Evolutionary conservation across 2,329 filamentous ascomycete genomes (phyloP).

Genomic region (Geosmithia putterillii): DNA sequence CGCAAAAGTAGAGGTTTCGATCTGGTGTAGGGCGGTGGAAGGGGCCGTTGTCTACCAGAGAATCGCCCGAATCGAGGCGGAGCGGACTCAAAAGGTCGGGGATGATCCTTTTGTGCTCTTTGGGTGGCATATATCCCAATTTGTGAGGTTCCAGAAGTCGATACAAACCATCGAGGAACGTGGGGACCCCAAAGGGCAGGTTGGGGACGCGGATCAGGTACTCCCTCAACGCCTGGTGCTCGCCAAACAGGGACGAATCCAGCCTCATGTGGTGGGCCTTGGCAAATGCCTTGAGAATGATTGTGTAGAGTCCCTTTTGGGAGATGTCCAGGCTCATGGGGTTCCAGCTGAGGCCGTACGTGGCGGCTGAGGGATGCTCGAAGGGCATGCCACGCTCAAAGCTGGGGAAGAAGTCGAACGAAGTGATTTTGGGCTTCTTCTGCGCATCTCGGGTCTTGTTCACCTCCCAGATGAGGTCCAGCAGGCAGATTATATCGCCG

Average conservation of each 20-base stretch:
- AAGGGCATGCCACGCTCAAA: constrained; percentile 16
- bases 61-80: constrained; percentile 10
- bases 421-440: constrained; percentile 7
- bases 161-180: constrained; percentile 19
- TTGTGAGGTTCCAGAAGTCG: constrained; percentile 12
- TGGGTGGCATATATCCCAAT: background rate
- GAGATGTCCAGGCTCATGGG: constrained; percentile 9
- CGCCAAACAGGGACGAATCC: constrained; percentile 14
- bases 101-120: constrained; percentile 7
- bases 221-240: constrained; percentile 14
- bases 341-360: constrained; percentile 18
- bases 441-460: constrained; percentile 11
- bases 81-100: constrained; percentile 22
- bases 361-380: background rate
- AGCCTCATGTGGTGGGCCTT: constrained; percentile 17
- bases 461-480: constrained; percentile 22
- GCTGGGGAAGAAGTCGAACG: constrained; percentile 20
- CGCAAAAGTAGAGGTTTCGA: constrained; percentile 13
- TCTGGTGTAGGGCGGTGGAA: constrained; percentile 13
- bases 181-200: constrained; percentile 12
- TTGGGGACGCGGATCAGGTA: constrained; percentile 17
- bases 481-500: constrained; percentile 18
- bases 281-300: constrained; percentile 20
- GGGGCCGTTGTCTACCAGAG: constrained; percentile 7
- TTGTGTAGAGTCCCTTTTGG: constrained; percentile 18